phyloP scores from a whole-genome alignment of 2,329 filamentous ascomycete genomes.

The Scleromitrula shiraiana region DNA sequence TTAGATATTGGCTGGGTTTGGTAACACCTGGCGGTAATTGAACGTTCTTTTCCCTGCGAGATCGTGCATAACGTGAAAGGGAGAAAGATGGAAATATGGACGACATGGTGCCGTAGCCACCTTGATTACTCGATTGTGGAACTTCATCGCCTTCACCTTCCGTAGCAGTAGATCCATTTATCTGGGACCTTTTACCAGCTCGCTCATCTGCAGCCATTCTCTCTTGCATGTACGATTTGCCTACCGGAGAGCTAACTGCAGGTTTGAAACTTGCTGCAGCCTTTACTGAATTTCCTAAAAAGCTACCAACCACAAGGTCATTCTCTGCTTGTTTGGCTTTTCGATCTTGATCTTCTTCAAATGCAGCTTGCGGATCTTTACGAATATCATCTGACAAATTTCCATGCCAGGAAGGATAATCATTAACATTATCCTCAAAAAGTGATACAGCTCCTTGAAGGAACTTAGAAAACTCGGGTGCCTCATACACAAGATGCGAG shows the following conservation, averaged over 20 bases:
- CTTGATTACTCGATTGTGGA: slow-evolving; percentile 25
- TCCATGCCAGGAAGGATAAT: slow-evolving; percentile 89
- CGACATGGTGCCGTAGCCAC: slow-evolving; percentile 50
- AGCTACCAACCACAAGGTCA: slow-evolving; percentile 80
- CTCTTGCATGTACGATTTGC: slow-evolving; percentile 56
- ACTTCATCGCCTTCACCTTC: slow-evolving; percentile 31
- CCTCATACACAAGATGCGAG: slow-evolving; percentile 85
- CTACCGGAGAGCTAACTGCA: slow-evolving; percentile 57
- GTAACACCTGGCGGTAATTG: slow-evolving; percentile 79
- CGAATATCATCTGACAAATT: slow-evolving; percentile 90
- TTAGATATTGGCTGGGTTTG: slow-evolving; percentile 81
- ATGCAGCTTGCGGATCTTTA: slow-evolving; percentile 82
- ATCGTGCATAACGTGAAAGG: slow-evolving; percentile 64
- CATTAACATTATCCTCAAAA: slow-evolving; percentile 95
- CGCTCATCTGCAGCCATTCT: slow-evolving; percentile 41
- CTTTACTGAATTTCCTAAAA: slow-evolving; percentile 48
- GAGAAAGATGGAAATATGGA: slow-evolving; percentile 78
- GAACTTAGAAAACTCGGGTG: slow-evolving; percentile 92
- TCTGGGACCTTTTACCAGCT: slow-evolving; percentile 20
- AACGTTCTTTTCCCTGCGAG: slow-evolving; percentile 41
- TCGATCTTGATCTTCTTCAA: slow-evolving; percentile 83
- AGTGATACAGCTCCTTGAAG: slow-evolving; percentile 85
- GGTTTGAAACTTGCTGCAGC: slow-evolving; percentile 45
- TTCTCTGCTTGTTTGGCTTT: slow-evolving; percentile 76
- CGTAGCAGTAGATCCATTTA: slow-evolving; percentile 22